Base-by-base conservation (phyloP, 1,139 yeast genomes). In the Sugiyamaella novakii region DNA sequence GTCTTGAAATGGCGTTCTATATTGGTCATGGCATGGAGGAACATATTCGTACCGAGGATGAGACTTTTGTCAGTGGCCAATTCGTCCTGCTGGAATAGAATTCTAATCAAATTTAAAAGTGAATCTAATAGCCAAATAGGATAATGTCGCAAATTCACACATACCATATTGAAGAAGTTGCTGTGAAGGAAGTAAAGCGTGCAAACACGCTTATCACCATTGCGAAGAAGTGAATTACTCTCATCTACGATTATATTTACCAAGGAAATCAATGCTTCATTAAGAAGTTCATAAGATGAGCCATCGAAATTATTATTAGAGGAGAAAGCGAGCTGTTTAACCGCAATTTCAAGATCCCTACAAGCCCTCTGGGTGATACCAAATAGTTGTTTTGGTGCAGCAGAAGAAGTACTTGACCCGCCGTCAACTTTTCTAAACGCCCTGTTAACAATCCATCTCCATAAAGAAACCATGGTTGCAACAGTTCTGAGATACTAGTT, bases 301-400 rank as follows among this genome's bases (percentile, higher is more conserved):
- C 38, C 17, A 14, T 40, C 37, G 14, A 12, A 15, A 21, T 10
- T 21, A 19, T 17, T 12, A 5, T 17, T 2, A 12, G 11, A 15
- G 6, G 19, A 15, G 11, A 12, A 18, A 25, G 12, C 12, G 19
- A 40, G 21, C n/a, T 40, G 36, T 28, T 22, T 29, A 2, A 40
- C 5, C 8, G 29, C 44, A 19, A 30, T 29, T 39, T 44, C 29
- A 27, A 57, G 46, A 19, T 48, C 54, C 14, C 47, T 43, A 25
- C 58, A 53, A 3, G 58, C 56, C 7, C 43, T 49, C 36, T 53
- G 52, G n/a, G 61, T 57, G 17, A 27, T 35, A 19, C 46, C 54
- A 38, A 57, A 51, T 34, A 58, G 40, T 14, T 47, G 46, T 15
- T 43, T 39, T 3, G 56, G 53, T 24, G 52, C 37, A 17, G 30